These are phyloP conservation scores for Chenopodium berlandieri DNA, from an alignment of 148 eudicot genomes.

Conservation along the genomic window DNA sequence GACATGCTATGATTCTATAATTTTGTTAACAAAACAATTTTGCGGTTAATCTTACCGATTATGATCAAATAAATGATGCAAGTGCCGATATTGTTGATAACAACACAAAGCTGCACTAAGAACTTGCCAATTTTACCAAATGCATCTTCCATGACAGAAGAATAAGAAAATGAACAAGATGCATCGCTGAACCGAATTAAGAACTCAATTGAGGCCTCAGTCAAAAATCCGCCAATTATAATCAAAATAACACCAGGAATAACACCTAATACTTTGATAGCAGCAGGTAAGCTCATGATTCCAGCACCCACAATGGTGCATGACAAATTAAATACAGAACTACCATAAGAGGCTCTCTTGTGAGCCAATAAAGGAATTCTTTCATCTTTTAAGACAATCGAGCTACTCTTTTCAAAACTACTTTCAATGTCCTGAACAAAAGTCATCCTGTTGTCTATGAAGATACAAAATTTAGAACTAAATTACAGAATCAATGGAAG, in stretches of 20 bases:
- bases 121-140: slow-evolving; percentile 71
- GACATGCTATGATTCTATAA: background rate
- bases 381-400: slow-evolving; percentile 33
- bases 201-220: slow-evolving; percentile 68
- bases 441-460: background rate
- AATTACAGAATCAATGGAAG: background rate
- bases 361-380: slow-evolving; percentile 47
- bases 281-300: slow-evolving; percentile 83
- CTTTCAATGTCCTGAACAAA: background rate
- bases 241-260: slow-evolving; percentile 58
- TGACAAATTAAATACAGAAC: slow-evolving; percentile 76
- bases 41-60: slow-evolving; percentile 41
- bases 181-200: slow-evolving; percentile 66
- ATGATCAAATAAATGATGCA: slow-evolving; percentile 74
- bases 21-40: background rate
- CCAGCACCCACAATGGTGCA: slow-evolving; percentile 88
- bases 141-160: slow-evolving; percentile 68
- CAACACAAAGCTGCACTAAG: slow-evolving; percentile 54
- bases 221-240: slow-evolving; percentile 56
- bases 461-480: background rate
- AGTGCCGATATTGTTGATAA: slow-evolving; percentile 66
- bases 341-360: slow-evolving; percentile 62
- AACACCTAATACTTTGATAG: slow-evolving; percentile 72
- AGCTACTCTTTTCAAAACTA: background rate
- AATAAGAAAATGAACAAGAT: slow-evolving; percentile 51